Conservation (phyloP, 768 basidiomycete species). For the Lentinula detonsa region DNA sequence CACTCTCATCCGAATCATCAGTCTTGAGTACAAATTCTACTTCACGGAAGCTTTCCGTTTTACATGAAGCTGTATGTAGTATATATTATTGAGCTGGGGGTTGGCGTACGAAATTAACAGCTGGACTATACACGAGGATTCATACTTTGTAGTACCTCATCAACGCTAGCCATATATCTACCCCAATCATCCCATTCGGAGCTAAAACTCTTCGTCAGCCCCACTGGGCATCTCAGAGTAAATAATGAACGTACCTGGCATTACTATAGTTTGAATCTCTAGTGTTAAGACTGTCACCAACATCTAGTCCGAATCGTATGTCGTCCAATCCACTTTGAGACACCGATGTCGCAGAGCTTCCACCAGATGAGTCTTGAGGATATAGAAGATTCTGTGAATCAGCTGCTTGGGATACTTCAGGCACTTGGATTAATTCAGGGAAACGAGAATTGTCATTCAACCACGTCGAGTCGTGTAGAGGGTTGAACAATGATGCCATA, state of each 20-base stretch:
- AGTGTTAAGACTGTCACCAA: neutral
- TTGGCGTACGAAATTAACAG: no score
- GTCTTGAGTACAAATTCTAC: no score
- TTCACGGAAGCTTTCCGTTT: no score
- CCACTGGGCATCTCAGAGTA: neutral
- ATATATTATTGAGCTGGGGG: no score
- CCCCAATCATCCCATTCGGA: constrained; percentile 1
- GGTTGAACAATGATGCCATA: neutral
- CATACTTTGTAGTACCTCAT: constrained; percentile 3
- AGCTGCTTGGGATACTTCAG: neutral
- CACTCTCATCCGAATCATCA: no score
- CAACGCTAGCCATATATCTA: constrained; percentile 3
- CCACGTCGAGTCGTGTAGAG: neutral
- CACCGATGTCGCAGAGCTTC: neutral
- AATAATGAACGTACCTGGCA: neutral
- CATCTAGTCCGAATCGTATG: neutral
- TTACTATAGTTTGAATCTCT: neutral
- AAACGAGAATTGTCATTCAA: neutral
- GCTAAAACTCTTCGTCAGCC: neutral
- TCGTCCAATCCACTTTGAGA: neutral
- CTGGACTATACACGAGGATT: neutral
- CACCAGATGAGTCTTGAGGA: neutral
- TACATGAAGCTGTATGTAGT: no score
- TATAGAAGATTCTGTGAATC: neutral
- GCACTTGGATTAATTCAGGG: neutral